These are phyloP conservation scores for Isabelozyma heimii DNA, from an alignment of 805 yeast species.

Conservation along the genomic window DNA sequence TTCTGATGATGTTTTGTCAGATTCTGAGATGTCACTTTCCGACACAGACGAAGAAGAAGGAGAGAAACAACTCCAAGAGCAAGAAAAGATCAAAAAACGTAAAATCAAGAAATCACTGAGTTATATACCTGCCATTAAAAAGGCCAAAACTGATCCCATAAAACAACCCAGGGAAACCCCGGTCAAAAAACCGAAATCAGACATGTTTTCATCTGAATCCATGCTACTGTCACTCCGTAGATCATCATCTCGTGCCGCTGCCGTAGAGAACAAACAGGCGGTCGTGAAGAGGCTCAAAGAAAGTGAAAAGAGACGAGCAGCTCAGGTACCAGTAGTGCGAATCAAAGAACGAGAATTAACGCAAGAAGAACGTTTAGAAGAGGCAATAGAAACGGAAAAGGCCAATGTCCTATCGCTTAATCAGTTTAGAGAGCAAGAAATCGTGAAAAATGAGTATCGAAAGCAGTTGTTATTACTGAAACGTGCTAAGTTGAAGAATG, in stretches of 20 bases:
- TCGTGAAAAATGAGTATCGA: conserved; percentile 73
- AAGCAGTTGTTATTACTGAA: conserved; percentile 67
- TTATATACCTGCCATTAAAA: conserved; percentile 31
- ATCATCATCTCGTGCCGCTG: conserved; percentile 74
- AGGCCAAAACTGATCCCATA: conserved; percentile 20
- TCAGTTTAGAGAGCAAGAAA: conserved; percentile 79
- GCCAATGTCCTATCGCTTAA: conserved; percentile 71
- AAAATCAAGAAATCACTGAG: conserved; percentile 17
- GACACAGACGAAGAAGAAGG: conserved; percentile 68
- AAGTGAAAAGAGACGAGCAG: conserved; percentile 60
- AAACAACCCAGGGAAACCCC: conserved; percentile 28
- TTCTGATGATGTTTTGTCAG: conserved; percentile 53
- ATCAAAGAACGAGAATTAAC: conserved; percentile 52
- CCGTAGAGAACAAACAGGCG: conserved; percentile 73
- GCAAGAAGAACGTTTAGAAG: conserved; percentile 70
- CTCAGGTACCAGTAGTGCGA: conserved; percentile 39
- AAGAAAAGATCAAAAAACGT: conserved; percentile 35
- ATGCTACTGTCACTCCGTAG: conserved; percentile 56
- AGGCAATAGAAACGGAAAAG: conserved; percentile 84
- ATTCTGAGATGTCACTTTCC: conserved; percentile 49
- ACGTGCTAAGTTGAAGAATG: conserved; percentile 58
- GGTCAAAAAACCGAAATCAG: conserved; percentile 5
- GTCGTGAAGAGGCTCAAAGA: conserved; percentile 68
- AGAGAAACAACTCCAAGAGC: conserved; percentile 56
- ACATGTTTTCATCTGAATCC: conserved; percentile 43